phyloP scores from a whole-genome alignment of 2,329 filamentous ascomycete genomes.

The Calonectria leucothoes region DNA sequence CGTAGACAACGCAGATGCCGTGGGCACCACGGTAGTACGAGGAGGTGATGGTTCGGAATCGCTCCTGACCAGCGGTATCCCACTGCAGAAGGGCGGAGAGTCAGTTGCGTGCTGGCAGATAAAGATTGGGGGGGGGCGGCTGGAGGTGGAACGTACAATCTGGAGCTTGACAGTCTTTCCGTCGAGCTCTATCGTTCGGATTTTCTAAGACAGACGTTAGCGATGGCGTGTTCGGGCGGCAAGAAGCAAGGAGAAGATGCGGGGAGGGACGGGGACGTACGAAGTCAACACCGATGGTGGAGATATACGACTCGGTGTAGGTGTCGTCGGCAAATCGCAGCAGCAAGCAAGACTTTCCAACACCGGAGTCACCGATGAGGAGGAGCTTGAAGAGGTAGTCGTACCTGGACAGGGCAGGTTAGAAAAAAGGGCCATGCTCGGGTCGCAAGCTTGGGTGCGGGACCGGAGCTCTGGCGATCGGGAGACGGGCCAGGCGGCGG shows the following conservation, averaged over 20 bases:
- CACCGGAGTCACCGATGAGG: conserved; percentile 99
- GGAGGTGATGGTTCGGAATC: conserved; percentile 99
- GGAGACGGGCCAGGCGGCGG: conserved; percentile 18
- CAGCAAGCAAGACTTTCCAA: conserved; percentile 99
- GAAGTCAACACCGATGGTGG: conserved; percentile 99
- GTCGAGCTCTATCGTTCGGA: conserved; percentile 98
- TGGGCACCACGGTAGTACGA: conserved; percentile 99
- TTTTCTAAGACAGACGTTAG: conserved; percentile 76
- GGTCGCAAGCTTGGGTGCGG: conserved; percentile 15
- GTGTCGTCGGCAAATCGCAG: conserved; percentile 98
- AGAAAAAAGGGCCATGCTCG: conserved; percentile 34
- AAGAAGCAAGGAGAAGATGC: background rate
- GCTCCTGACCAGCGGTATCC: conserved; percentile 99
- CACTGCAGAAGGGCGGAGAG: conserved; percentile 68
- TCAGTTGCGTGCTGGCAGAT: conserved; percentile 22
- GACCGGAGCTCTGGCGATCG: background rate
- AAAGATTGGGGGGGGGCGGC: background rate
- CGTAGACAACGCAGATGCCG: conserved; percentile 99
- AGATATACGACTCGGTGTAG: conserved; percentile 99
- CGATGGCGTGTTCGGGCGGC: conserved; percentile 11
- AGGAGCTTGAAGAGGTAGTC: conserved; percentile 99
- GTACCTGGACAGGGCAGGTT: conserved; percentile 75
- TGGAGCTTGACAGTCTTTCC: conserved; percentile 99
- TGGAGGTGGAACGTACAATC: conserved; percentile 79
- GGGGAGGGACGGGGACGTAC: conserved; percentile 66